Base-by-base conservation (phyloP, 306 rosid genomes). In the Prunus kanzakura region DNA sequence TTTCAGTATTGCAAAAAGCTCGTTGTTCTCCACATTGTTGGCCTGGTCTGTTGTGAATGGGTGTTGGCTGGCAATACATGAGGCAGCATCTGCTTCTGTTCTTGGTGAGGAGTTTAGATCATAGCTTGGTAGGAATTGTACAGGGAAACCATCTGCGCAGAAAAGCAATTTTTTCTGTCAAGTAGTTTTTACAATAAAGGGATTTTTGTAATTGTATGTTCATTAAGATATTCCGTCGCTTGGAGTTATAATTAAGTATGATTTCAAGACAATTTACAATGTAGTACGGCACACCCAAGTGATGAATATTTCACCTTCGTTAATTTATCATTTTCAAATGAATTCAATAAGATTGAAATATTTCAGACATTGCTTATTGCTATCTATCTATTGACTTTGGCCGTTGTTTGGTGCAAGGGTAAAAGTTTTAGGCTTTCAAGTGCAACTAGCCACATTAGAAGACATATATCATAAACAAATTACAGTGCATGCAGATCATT, bases 131-230 rank as follows among this genome's bases (percentile, higher is more conserved):
- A 61, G 81, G 65, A 56, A 68, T 54, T 81, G 75, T 49, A 8
- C 69, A 72, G 72, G 77, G 65, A 80, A 60, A 58, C 82, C 85
- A 93, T 90, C 98, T 91, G 93, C 7, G 16, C 11, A 79, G 65
- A 74, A 76, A 79, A 78, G 5, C 16, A 49, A 11, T 49, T 67
- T 83, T 75, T 73, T 58, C 74, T 78, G 69, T 50, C 62, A 20
- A 55, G 75, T 35, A 54, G 55, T 55, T 45, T 55, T 6, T 12
- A 71, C 51, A 3, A 38, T 32, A 25, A 18, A 12, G 11, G 56
- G 19, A 50, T 29, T 29, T 51, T 38, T 12, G 12, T 11, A 6
- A 52, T 19, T 54, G 16, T 25, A 23, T 23, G 35, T 29, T 0
- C 16, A 23, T 60, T 60, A 60, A 60, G 30, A 60, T 11, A 60